Evolutionary conservation across 129 eudicot species (phyloP).

Genomic region (Saposhnikovia divaricata): DNA sequence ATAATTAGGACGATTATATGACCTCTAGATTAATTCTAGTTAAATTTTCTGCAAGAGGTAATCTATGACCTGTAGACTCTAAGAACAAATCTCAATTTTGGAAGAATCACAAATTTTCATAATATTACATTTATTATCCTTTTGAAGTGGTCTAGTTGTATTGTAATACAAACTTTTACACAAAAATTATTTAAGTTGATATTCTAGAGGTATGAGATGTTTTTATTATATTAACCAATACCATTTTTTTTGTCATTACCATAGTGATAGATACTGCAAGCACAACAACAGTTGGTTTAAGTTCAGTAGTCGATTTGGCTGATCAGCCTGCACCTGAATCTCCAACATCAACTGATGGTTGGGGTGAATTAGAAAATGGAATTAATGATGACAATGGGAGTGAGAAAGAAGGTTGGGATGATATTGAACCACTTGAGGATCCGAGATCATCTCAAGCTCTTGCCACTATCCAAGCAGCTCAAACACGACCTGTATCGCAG

Average conservation of each 20-base stretch:
- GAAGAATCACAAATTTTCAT: neutral
- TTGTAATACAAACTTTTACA: too few species aligned
- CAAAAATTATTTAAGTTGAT: neutral
- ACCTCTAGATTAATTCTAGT: neutral
- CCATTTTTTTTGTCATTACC: neutral
- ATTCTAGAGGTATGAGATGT: neutral
- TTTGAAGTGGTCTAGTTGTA: neutral
- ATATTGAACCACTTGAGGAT: conserved; percentile 78
- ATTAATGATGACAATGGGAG: conserved; percentile 41
- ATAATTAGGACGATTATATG: neutral
- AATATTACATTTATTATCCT: neutral
- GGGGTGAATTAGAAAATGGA: conserved; percentile 94
- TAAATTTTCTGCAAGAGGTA: neutral
- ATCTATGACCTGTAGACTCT: neutral
- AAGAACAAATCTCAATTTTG: neutral
- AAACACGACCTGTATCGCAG: conserved; percentile 72
- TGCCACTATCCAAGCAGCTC: conserved; percentile 83
- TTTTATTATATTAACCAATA: neutral
- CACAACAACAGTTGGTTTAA: conserved; percentile 31
- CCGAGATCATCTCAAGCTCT: conserved; percentile 70
- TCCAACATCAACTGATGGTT: conserved; percentile 83
- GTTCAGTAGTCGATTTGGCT: conserved; percentile 32
- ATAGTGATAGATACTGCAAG: conserved; percentile 30
- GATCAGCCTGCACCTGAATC: conserved; percentile 62
- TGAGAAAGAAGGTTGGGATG: conserved; percentile 98